A percentile compares a stretch with the other conserved stretches of the same genome.
These are phyloP conservation scores for Capronia epimyces DNA, from an alignment of 2,329 filamentous ascomycete species.

Conservation along the genomic window DNA sequence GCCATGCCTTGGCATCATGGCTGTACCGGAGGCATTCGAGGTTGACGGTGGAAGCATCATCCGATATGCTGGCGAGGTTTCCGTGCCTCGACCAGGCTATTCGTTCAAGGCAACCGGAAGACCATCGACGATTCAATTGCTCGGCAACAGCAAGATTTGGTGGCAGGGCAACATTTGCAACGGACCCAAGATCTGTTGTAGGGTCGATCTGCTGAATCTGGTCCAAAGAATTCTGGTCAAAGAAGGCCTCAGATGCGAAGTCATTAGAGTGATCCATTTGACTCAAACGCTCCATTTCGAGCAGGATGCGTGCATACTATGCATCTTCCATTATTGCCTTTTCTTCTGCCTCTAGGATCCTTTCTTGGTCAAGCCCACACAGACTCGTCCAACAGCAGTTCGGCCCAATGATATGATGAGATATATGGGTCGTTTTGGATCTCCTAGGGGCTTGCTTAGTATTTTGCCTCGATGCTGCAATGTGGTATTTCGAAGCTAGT, in stretches of 20 bases:
- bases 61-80: slow-evolving; percentile 24
- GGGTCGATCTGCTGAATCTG: slow-evolving; percentile 24
- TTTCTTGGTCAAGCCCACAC: background rate
- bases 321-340: background rate
- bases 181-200: slow-evolving; percentile 11
- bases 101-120: slow-evolving; percentile 21
- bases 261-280: slow-evolving; percentile 21
- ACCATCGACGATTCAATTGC: slow-evolving; percentile 17
- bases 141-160: slow-evolving; percentile 18
- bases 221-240: slow-evolving; percentile 22
- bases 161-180: slow-evolving; percentile 17
- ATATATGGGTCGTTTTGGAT: no score
- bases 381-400: background rate
- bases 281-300: slow-evolving; percentile 9
- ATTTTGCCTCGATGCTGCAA: no score
- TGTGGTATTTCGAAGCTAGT: no score
- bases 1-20: slow-evolving; percentile 16
- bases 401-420: no score
- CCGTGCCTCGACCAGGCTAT: slow-evolving; percentile 27
- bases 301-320: background rate
- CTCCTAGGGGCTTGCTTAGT: no score
- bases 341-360: background rate
- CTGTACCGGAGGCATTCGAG: slow-evolving; percentile 22
- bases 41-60: slow-evolving; percentile 23
- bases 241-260: slow-evolving; percentile 26